A percentile compares a stretch with the other conserved stretches of the same genome.
Evolutionary conservation across 192 early-diverging fungal genomes (phyloP).

Genomic region (Allomyces javanicus): DNA sequence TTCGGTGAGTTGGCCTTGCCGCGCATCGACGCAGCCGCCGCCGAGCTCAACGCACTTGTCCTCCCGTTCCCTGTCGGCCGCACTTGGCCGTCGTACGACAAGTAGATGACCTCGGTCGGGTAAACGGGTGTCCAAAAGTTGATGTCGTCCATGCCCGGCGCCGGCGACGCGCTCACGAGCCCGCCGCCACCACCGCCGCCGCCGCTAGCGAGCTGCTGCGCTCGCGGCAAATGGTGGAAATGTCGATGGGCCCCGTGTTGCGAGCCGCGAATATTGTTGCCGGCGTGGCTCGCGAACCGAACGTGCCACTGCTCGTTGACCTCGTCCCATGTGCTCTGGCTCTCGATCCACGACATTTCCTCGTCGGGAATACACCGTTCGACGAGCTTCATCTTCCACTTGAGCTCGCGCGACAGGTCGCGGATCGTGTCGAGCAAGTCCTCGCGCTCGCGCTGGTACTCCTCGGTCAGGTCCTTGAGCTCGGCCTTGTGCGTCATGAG

Average conservation of each 20-base stretch:
- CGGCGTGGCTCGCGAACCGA: constrained; percentile 30
- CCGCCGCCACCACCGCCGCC: constrained; percentile 9
- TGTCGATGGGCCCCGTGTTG: constrained; percentile 22
- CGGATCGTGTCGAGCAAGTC: constrained; percentile 36
- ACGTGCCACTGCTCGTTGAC: constrained; percentile 34
- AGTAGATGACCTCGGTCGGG: constrained; percentile 2
- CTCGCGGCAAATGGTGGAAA: constrained; percentile 10
- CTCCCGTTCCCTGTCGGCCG: neutral
- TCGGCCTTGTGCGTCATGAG: constrained; percentile 24
- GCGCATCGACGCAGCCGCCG: constrained; percentile 10
- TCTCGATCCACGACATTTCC: constrained; percentile 24
- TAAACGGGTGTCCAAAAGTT: neutral
- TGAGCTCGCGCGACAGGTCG: constrained; percentile 32
- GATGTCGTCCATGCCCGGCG: neutral
- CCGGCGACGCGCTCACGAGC: constrained; percentile 7
- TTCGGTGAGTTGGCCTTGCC: constrained; percentile 5
- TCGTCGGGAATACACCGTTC: constrained; percentile 29
- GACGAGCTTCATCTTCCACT: constrained; percentile 26
- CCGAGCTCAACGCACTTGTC: neutral
- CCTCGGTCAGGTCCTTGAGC: constrained; percentile 35
- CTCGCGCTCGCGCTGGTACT: constrained; percentile 38
- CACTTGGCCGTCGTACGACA: neutral
- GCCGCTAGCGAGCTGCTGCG: neutral
- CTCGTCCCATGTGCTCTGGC: constrained; percentile 33
- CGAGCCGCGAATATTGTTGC: constrained; percentile 33